These are phyloP conservation scores for Leccinum subspadiceum DNA, from an alignment of 1,284 basidiomycete genomes.

Conservation along the genomic window DNA sequence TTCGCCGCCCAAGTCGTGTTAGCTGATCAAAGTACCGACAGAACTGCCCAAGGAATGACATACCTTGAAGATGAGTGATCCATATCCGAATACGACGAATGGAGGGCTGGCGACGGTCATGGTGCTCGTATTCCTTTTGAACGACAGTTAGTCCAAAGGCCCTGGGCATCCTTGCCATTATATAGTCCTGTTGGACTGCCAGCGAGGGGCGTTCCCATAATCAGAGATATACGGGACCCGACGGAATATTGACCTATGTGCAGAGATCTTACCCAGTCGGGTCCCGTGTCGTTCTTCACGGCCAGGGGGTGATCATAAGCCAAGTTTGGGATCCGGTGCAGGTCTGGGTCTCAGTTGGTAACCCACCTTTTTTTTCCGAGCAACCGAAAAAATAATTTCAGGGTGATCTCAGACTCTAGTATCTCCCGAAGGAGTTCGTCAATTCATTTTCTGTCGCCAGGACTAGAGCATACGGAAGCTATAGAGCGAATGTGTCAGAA, in stretches of 20 bases:
- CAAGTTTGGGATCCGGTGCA: neutral
- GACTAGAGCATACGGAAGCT: neutral
- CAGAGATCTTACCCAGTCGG: neutral
- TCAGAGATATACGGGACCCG: neutral
- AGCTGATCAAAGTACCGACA: neutral
- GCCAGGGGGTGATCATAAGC: neutral
- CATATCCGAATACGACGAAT: slow-evolving; percentile 77
- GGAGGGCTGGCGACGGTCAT: slow-evolving; percentile 18
- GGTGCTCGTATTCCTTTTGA: neutral
- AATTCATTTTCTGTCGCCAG: neutral
- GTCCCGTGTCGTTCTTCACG: neutral
- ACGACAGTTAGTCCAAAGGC: neutral
- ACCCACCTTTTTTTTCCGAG: neutral
- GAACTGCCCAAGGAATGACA: neutral
- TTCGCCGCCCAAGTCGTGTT: neutral
- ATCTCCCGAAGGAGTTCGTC: neutral
- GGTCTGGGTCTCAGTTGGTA: neutral
- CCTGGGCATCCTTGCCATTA: neutral
- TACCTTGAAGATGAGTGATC: slow-evolving; percentile 80
- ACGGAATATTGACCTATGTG: neutral
- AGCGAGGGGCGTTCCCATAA: neutral
- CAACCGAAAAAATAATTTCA: neutral
- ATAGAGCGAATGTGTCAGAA: neutral
- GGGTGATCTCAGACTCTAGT: neutral
- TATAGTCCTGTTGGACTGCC: slow-evolving; percentile 10